Evolutionary conservation across 129 eudicot genomes (phyloP).

Genomic region (Deinandra increscens): DNA sequence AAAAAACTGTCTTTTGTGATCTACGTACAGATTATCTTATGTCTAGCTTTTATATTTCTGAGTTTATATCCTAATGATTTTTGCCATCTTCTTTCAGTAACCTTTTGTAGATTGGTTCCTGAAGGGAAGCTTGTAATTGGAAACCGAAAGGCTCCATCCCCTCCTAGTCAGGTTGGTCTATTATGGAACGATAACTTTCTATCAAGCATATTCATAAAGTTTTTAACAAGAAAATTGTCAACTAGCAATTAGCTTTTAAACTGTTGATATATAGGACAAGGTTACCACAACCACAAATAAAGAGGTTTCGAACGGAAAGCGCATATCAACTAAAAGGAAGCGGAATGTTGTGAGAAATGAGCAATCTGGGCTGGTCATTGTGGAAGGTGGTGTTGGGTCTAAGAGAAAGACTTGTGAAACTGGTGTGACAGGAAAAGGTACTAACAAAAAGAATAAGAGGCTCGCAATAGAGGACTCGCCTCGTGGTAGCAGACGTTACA

Average conservation of each 20-base stretch:
- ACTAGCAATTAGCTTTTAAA: no score
- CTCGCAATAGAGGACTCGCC: constrained; percentile 36
- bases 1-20: constrained; percentile 5
- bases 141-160: constrained; percentile 43
- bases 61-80: constrained; percentile 14
- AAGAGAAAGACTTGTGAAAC: constrained; percentile 50
- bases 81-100: constrained; percentile 43
- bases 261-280: neutral
- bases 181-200: neutral
- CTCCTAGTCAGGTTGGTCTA: constrained; percentile 38
- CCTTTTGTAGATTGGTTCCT: constrained; percentile 58
- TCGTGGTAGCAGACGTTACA: constrained; percentile 14
- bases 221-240: no score
- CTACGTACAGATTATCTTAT: neutral
- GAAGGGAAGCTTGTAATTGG: constrained; percentile 68
- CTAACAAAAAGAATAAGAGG: constrained; percentile 36
- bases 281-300: neutral
- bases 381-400: neutral
- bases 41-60: neutral
- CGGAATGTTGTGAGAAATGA: neutral
- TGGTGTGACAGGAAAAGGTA: constrained; percentile 39
- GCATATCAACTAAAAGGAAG: neutral
- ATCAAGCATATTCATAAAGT: neutral
- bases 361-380: neutral
- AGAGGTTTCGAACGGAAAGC: constrained; percentile 1